Base-by-base conservation (phyloP, 208 protist species). In the Strigomonas culicis region DNA sequence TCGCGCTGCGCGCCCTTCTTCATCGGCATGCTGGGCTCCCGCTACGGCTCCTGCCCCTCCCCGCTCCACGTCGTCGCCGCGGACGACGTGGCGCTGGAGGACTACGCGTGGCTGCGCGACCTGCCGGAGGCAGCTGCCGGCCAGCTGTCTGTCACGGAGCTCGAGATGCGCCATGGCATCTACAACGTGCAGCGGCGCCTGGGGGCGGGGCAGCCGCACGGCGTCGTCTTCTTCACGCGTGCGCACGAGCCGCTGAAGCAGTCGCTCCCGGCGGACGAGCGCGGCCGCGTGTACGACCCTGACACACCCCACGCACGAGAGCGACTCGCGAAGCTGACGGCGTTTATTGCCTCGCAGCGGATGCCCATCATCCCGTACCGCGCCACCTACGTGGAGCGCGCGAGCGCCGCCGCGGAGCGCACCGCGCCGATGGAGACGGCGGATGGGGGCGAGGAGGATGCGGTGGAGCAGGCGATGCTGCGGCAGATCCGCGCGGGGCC, bases 1-100 rank as follows among this genome's bases (percentile, higher is more conserved):
- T 94, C 96, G 31, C 84, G 89, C 22, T 98, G 95, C 71, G 62
- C 84, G 3, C 95, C 95, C 10, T 98, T 99, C 70, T 98, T 98
- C 44, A 58, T 95, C 24, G 92, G 89, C 52, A 76, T 98, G 30
- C 60, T 98, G 8, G 97, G 97, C 53, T 72, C 91, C 13, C 90
- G 97, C 51, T 96, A 96, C 72, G 89, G 90, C 32, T 87, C 86
- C 24, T 78, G 73, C 44, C 84, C 87, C 1, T 76, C 73, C 1
- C 82, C 85, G 55, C 74, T 92, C 27, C 82, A 88, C 51, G 71
- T 93, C 27, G 72, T 83, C n/a, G 72, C 79, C 21, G 86, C 90
- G 55, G 79, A 86, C 21, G 89, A 95, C 56, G 77, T 95, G 30
- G 70, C 74, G 22, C 36, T 73, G 21, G 70, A 63, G 3, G 86